phyloP scores from a whole-genome alignment of 108 stramenopile genomes.

The Cyclotella distinguenda region DNA sequence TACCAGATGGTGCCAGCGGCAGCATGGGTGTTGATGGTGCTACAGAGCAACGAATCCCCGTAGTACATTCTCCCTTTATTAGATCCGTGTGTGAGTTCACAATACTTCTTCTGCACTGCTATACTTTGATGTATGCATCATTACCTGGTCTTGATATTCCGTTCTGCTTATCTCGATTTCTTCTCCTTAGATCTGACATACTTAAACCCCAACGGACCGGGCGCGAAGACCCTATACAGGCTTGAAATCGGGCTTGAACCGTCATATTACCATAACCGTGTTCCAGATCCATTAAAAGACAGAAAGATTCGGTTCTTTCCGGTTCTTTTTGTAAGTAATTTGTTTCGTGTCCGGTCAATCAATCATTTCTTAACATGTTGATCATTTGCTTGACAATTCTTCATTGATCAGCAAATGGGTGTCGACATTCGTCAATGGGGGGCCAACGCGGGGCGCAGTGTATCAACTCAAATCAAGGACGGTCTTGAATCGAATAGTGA shows the following conservation, averaged over 20 bases:
- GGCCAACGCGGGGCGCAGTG: slow-evolving; percentile 63
- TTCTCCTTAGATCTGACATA: neutral
- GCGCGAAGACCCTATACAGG: slow-evolving; percentile 47
- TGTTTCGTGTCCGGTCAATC: too few relatives aligned
- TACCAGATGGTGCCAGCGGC: slow-evolving; percentile 42
- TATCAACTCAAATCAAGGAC: slow-evolving; percentile 51
- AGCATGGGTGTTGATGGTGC: neutral
- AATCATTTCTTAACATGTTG: too few relatives aligned
- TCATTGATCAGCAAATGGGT: too few relatives aligned
- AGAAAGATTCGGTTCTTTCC: slow-evolving; percentile 73
- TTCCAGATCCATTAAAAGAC: slow-evolving; percentile 66
- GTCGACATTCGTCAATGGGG: slow-evolving; percentile 92
- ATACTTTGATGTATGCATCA: neutral
- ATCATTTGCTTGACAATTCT: too few relatives aligned
- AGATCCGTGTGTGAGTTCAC: slow-evolving; percentile 48
- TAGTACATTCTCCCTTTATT: slow-evolving; percentile 68
- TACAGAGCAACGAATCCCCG: slow-evolving; percentile 39
- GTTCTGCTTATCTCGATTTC: slow-evolving; percentile 22
- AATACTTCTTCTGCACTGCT: neutral
- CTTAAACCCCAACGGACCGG: slow-evolving; percentile 10
- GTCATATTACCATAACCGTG: slow-evolving; percentile 57
- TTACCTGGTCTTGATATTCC: neutral
- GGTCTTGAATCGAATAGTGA: slow-evolving; percentile 24
- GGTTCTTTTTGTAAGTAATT: slow-evolving; percentile 71
- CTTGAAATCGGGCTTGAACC: slow-evolving; percentile 70